These are phyloP conservation scores for Paradendryphiella salina DNA, from an alignment of 2,329 filamentous ascomycete genomes.

Conservation along the genomic window DNA sequence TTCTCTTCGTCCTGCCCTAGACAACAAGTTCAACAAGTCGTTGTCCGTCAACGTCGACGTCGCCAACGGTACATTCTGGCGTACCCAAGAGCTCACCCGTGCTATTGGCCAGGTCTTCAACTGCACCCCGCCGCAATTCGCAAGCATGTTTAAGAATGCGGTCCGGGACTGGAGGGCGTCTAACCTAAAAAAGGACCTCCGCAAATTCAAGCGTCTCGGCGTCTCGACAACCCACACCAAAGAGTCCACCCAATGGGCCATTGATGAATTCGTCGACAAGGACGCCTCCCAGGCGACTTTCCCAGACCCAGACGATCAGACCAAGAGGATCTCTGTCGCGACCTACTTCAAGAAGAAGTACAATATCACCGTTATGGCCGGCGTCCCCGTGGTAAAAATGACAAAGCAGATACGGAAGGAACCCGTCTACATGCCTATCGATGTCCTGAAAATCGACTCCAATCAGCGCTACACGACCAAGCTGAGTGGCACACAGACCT, in stretches of 20 bases:
- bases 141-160: slow-evolving; percentile 22
- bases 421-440: slow-evolving; percentile 59
- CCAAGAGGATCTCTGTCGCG: slow-evolving; percentile 58
- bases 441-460: slow-evolving; percentile 56
- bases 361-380: slow-evolving; percentile 52
- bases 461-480: slow-evolving; percentile 64
- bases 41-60: slow-evolving; percentile 88
- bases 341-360: slow-evolving; percentile 60
- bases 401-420: slow-evolving; percentile 54
- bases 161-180: slow-evolving; percentile 34
- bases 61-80: slow-evolving; percentile 89
- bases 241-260: slow-evolving; percentile 52
- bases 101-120: slow-evolving; percentile 42
- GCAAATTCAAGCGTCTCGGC: slow-evolving; percentile 48
- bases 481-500: slow-evolving; percentile 66
- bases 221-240: slow-evolving; percentile 48
- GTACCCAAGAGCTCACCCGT: slow-evolving; percentile 41
- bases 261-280: slow-evolving; percentile 54
- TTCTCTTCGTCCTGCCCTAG: slow-evolving; percentile 74
- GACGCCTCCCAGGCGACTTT: slow-evolving; percentile 53
- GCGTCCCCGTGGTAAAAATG: slow-evolving; percentile 62
- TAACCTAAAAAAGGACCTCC: slow-evolving; percentile 44
- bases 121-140: slow-evolving; percentile 27
- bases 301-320: slow-evolving; percentile 64
- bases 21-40: slow-evolving; percentile 56